Evolutionary conservation across 2,329 filamentous ascomycete genomes (phyloP).

Genomic region (Calonectria henricotiae): DNA sequence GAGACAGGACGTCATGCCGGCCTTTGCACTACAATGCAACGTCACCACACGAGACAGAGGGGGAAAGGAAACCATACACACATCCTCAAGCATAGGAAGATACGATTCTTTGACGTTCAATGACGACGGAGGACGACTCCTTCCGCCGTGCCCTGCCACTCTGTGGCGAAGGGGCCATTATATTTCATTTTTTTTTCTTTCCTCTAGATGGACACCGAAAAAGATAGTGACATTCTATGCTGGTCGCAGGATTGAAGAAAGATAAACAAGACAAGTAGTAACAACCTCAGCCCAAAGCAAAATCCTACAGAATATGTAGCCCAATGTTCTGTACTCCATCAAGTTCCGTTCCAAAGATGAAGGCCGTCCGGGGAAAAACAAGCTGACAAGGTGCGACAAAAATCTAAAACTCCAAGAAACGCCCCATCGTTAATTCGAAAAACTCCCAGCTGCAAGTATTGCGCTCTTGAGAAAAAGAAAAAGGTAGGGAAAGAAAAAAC

Average conservation of each 20-base stretch:
- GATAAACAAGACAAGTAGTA: conserved; percentile 22
- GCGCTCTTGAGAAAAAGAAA: conserved; percentile 44
- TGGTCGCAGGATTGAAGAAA: conserved; percentile 22
- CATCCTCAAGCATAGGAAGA: not conserved
- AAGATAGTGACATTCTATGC: conserved; percentile 29
- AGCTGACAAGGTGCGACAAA: conserved; percentile 25
- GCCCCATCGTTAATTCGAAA: conserved; percentile 53
- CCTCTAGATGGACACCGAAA: conserved; percentile 34
- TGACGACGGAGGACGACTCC: conserved; percentile 19
- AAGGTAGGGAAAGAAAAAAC: conserved; percentile 29
- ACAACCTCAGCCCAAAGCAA: conserved; percentile 12
- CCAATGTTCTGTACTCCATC: conserved; percentile 50
- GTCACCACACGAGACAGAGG: conserved; percentile 1
- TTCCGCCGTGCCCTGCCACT: conserved; percentile 26
- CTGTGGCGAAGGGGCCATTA: conserved; percentile 28
- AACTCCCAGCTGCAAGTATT: conserved; percentile 35
- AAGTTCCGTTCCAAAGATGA: conserved; percentile 44
- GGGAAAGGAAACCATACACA: not conserved
- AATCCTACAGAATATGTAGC: conserved; percentile 29
- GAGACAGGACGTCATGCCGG: conserved; percentile 23
- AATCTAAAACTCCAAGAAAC: conserved; percentile 50
- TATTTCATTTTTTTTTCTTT: conserved; percentile 31
- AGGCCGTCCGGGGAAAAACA: conserved; percentile 35
- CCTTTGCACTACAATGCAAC: conserved; percentile 9
- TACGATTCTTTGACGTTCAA: not conserved